Conservation (phyloP, 1,284 basidiomycete species). For the Microbotryum saponariae region DNA sequence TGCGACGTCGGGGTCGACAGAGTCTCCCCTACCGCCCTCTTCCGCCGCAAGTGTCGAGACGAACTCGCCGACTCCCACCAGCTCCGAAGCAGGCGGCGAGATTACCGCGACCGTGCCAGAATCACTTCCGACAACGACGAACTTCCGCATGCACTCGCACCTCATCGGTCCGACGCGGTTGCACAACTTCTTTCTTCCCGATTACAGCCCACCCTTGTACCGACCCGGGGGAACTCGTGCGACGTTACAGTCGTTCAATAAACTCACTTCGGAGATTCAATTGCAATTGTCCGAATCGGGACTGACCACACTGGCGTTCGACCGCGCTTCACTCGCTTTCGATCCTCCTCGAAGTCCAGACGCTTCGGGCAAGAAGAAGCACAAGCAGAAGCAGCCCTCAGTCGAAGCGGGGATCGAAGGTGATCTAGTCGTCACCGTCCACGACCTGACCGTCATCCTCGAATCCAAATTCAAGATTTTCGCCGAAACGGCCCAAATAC, state of each 20-base stretch:
- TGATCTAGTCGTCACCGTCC: slow-evolving; percentile 7
- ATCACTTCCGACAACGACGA: neutral
- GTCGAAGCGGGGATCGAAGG: neutral
- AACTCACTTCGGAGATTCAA: slow-evolving; percentile 8
- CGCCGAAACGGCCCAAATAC: slow-evolving; percentile 5
- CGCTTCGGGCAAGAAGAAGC: too few species aligned
- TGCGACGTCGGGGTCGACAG: neutral
- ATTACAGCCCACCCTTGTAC: slow-evolving; percentile 5
- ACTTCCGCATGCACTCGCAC: slow-evolving; percentile 15
- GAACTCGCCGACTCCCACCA: too few species aligned
- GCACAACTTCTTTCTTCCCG: slow-evolving; percentile 3
- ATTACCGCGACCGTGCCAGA: neutral
- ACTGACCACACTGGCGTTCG: slow-evolving; percentile 2
- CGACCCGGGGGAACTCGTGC: slow-evolving; percentile 8
- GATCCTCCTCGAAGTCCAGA: slow-evolving; percentile 1
- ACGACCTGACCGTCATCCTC: slow-evolving; percentile 6
- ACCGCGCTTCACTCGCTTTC: slow-evolving; percentile 5
- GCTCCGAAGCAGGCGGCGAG: too few species aligned
- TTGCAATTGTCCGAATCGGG: neutral
- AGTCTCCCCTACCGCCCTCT: neutral
- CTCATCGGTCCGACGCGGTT: slow-evolving; percentile 12
- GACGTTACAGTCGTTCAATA: slow-evolving; percentile 9
- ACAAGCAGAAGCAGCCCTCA: neutral
- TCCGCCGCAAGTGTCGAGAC: too few species aligned
- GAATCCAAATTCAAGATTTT: neutral